phyloP scores from a whole-genome alignment of 768 basidiomycete species.

The Solioccasus polychromus region DNA sequence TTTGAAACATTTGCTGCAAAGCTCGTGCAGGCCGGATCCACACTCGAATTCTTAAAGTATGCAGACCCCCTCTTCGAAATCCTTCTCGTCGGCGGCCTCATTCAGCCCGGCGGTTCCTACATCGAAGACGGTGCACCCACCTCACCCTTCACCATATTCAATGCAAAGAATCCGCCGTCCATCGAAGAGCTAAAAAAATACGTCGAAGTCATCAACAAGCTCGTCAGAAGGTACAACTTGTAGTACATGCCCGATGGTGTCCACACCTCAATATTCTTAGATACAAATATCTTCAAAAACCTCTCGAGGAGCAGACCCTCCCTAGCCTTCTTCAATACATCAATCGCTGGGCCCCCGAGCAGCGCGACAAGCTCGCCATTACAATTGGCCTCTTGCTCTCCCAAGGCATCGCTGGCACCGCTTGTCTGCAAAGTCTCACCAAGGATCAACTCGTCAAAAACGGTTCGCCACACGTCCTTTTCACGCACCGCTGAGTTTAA shows the following conservation, averaged over 20 bases:
- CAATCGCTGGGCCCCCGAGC: slow-evolving; percentile 74
- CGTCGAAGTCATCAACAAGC: slow-evolving; percentile 91
- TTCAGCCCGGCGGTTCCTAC: slow-evolving; percentile 93
- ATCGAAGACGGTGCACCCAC: slow-evolving; percentile 83
- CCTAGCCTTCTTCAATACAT: slow-evolving; percentile 86
- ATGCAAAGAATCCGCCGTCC: slow-evolving; percentile 73
- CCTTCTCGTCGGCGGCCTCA: slow-evolving; percentile 90
- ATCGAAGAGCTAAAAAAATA: slow-evolving; percentile 90
- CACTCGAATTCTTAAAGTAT: slow-evolving; percentile 96
- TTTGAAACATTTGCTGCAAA: slow-evolving; percentile 81
- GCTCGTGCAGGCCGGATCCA: slow-evolving; percentile 87
- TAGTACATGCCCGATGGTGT: slow-evolving; percentile 3
- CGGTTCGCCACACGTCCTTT: slow-evolving; percentile 41
- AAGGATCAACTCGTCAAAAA: slow-evolving; percentile 98
- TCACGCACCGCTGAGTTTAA: background rate
- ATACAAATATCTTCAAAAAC: slow-evolving; percentile 99
- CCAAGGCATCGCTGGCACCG: slow-evolving; percentile 76
- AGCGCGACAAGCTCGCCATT: slow-evolving; percentile 81
- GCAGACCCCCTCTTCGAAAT: slow-evolving; percentile 95
- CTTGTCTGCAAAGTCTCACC: slow-evolving; percentile 76
- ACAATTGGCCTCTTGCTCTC: slow-evolving; percentile 81
- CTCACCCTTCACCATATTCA: slow-evolving; percentile 87
- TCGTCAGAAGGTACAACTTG: slow-evolving; percentile 77
- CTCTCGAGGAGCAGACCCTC: slow-evolving; percentile 83
- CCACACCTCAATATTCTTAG: slow-evolving; percentile 37